Conservation (phyloP, 2,329 filamentous ascomycete species). For the Arachnomyces sp. region DNA sequence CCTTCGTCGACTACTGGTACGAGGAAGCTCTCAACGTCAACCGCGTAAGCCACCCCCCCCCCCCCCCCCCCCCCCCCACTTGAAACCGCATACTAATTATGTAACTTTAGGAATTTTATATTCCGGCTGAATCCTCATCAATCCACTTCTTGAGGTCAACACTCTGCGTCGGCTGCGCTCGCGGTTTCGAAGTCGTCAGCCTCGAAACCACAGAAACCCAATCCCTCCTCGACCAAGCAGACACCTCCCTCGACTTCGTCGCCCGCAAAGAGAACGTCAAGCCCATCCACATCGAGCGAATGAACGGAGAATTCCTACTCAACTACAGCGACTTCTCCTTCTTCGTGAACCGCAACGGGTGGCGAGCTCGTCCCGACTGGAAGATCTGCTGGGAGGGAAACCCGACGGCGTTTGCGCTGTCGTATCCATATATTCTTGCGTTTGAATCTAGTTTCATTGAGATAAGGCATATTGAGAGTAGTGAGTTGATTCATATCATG, state of each 20-base stretch:
- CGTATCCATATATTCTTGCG: slow-evolving; percentile 91
- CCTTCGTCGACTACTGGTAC: too few species aligned
- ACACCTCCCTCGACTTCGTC: slow-evolving; percentile 96
- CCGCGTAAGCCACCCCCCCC: too few species aligned
- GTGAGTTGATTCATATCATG: slow-evolving; percentile 84
- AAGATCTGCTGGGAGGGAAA: slow-evolving; percentile 95
- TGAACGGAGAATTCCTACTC: slow-evolving; percentile 92
- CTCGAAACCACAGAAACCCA: slow-evolving; percentile 97
- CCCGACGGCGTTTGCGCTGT: slow-evolving; percentile 85
- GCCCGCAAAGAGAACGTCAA: slow-evolving; percentile 86
- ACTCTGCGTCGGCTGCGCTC: slow-evolving; percentile 87
- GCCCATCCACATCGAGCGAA: slow-evolving; percentile 92
- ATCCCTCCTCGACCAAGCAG: slow-evolving; percentile 90
- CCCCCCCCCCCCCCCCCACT: too few species aligned
- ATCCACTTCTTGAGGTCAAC: slow-evolving; percentile 97
- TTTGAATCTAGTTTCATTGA: slow-evolving; percentile 98
- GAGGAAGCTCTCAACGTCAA: too few species aligned
- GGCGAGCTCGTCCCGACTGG: slow-evolving; percentile 94
- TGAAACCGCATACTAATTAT: slow-evolving; percentile 14
- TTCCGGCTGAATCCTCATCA: slow-evolving; percentile 93
- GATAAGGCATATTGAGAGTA: slow-evolving; percentile 88
- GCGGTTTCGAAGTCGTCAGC: slow-evolving; percentile 94
- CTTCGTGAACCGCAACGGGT: slow-evolving; percentile 97
- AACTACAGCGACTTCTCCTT: slow-evolving; percentile 99
- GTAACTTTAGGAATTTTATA: slow-evolving; percentile 77